phyloP scores from a whole-genome alignment of 169 alveolate genomes.

The Plasmodium cynomolgi region DNA sequence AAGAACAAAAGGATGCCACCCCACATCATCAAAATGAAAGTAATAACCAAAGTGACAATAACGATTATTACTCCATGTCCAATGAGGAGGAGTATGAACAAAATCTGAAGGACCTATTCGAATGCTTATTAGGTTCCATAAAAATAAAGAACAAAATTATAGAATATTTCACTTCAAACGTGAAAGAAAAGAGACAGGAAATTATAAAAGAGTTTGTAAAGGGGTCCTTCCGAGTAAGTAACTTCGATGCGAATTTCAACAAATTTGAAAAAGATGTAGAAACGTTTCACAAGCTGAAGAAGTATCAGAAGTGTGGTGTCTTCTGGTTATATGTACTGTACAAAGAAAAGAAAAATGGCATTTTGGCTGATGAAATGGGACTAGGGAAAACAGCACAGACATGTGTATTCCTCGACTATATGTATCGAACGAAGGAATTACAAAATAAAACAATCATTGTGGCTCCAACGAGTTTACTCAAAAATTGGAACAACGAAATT shows the following conservation, averaged over 20 bases:
- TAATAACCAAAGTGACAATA: not conserved
- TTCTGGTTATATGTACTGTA: constrained; percentile 89
- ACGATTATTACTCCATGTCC: not conserved
- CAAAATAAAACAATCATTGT: constrained; percentile 84
- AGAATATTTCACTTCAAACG: constrained; percentile 22
- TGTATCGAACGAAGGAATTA: constrained; percentile 44
- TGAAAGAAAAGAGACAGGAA: constrained; percentile 39
- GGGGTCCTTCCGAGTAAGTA: constrained; percentile 55
- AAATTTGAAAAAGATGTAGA: constrained; percentile 52
- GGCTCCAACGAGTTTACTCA: constrained; percentile 89
- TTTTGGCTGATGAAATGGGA: constrained; percentile 95
- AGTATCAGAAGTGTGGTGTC: constrained; percentile 91
- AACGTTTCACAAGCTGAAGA: constrained; percentile 81
- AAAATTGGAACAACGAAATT: constrained; percentile 90
- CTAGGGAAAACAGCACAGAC: constrained; percentile 93
- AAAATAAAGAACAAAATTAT: constrained; percentile 53
- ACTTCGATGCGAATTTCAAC: constrained; percentile 44
- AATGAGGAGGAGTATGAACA: constrained; percentile 17
- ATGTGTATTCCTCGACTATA: constrained; percentile 84
- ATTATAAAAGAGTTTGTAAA: constrained; percentile 58
- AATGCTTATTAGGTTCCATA: constrained; percentile 30
- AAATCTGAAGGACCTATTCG: constrained; percentile 22
- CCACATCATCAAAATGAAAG: not conserved
- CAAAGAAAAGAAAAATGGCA: constrained; percentile 83
- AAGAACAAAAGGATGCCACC: not conserved